phyloP scores from a whole-genome alignment of 1,284 basidiomycete species.

The Flammula alnicola region DNA sequence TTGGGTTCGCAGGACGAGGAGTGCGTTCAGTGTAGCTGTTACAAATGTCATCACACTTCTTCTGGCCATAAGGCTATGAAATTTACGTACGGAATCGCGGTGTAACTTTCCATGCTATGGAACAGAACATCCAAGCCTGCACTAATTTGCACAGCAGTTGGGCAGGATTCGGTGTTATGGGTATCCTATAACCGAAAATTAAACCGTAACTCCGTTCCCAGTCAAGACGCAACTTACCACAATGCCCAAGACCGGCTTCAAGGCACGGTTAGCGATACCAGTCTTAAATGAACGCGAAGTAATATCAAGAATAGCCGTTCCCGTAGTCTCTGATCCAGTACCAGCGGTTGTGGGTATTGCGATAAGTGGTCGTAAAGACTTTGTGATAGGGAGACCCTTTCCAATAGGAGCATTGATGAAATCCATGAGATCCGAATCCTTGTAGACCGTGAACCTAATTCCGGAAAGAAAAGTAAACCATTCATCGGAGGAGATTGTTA shows the following conservation, averaged over 20 bases:
- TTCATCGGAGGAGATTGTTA: slow-evolving; percentile 15
- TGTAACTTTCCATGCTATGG: slow-evolving; percentile 94
- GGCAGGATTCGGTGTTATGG: slow-evolving; percentile 85
- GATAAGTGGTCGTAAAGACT: slow-evolving; percentile 83
- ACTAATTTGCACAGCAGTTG: slow-evolving; percentile 86
- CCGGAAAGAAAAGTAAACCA: slow-evolving; percentile 7
- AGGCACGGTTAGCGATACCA: slow-evolving; percentile 90
- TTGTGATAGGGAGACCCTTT: slow-evolving; percentile 84
- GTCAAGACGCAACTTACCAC: slow-evolving; percentile 45
- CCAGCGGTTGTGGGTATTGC: slow-evolving; percentile 96
- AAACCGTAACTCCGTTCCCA: not conserved
- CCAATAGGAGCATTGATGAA: slow-evolving; percentile 98
- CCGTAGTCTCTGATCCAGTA: slow-evolving; percentile 97
- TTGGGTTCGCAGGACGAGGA: slow-evolving; percentile 89
- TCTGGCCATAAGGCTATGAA: slow-evolving; percentile 7
- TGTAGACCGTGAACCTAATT: slow-evolving; percentile 81
- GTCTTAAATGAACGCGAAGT: slow-evolving; percentile 93
- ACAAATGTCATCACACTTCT: slow-evolving; percentile 20
- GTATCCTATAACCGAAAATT: slow-evolving; percentile 55
- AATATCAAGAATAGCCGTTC: slow-evolving; percentile 96
- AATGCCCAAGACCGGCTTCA: slow-evolving; percentile 91
- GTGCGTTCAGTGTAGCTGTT: slow-evolving; percentile 85
- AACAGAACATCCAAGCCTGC: slow-evolving; percentile 93
- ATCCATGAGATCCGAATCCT: slow-evolving; percentile 90
- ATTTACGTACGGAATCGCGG: slow-evolving; percentile 76